Base-by-base conservation (phyloP, 768 basidiomycete species). In the Brasilioporus rufonigricans region DNA sequence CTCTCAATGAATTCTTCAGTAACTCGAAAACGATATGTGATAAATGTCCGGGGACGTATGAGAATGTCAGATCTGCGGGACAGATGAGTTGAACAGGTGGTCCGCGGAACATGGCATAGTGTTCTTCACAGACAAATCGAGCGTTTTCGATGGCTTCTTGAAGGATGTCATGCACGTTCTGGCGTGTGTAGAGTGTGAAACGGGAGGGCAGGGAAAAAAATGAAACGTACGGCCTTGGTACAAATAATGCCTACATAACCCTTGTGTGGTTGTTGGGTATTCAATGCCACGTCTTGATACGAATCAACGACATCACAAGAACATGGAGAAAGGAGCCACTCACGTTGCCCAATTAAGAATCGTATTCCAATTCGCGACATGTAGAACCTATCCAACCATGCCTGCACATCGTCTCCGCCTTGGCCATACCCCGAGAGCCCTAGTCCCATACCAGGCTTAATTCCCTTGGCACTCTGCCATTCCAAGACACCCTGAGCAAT, bases 111-210 rank as follows among this genome's bases (percentile, higher is more conserved):
- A 99, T 88, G 2, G 89, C 91, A 65, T 91, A 90, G 73, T 98
- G 94, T 65, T 98, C 95, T 73, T 97, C 95, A 74, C 95, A 97
- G 24, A 91, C 89, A 66, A 86, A 91, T 18, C 89, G 85, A 7
- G 97, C 94, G 71, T 99, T 98, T 71, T 99, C 96, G 62, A 98
- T 98, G 0, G 96, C 91, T 77, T 99, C 97, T 65, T 92, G 89
- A n/a, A 96, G 87, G 59, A 98, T 97, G 66, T 98, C 94, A 64
- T 94, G 93, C 0, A 99, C 87, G 70, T 94, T 98, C 84, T 91
- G 64, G 33, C 48, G n/a, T 29, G 24, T 8, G 38, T 14, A 46
- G 18, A 13, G 6, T 21, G 16, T 58, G 46, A 50, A 27, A 53
- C 27, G 44, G 11, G 21, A 49, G 26, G 35, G 8, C 45, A 5